These are phyloP conservation scores for Sicyos baderoa DNA, from an alignment of 306 rosid genomes.

Conservation along the genomic window DNA sequence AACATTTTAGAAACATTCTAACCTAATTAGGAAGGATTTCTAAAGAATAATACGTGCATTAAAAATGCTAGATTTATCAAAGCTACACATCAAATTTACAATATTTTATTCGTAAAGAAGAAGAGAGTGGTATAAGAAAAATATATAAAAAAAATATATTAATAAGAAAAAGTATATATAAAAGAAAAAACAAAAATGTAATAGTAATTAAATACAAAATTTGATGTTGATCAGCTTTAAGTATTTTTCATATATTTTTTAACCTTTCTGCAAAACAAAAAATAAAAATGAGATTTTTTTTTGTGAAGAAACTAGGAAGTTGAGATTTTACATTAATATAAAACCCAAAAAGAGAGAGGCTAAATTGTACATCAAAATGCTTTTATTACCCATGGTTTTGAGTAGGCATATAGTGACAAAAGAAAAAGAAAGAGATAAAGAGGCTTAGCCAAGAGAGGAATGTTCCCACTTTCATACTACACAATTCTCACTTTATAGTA, in stretches of 20 bases:
- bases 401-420: constrained; percentile 1
- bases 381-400: background rate
- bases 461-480: constrained; percentile 12
- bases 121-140: too few species aligned
- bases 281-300: background rate
- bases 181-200: too few species aligned
- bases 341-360: background rate
- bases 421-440: background rate
- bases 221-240: background rate
- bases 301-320: background rate
- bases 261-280: background rate
- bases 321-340: background rate
- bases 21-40: too few species aligned
- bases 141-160: too few species aligned
- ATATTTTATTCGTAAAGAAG: too few species aligned
- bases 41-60: too few species aligned
- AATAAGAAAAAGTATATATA: too few species aligned
- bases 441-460: constrained; percentile 7
- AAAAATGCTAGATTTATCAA: too few species aligned
- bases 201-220: too few species aligned
- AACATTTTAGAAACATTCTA: too few species aligned
- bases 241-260: too few species aligned
- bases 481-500: background rate
- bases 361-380: background rate
- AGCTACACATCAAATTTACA: too few species aligned